Base-by-base conservation (phyloP, 768 basidiomycete genomes). In the Xerocomus potaroensis region DNA sequence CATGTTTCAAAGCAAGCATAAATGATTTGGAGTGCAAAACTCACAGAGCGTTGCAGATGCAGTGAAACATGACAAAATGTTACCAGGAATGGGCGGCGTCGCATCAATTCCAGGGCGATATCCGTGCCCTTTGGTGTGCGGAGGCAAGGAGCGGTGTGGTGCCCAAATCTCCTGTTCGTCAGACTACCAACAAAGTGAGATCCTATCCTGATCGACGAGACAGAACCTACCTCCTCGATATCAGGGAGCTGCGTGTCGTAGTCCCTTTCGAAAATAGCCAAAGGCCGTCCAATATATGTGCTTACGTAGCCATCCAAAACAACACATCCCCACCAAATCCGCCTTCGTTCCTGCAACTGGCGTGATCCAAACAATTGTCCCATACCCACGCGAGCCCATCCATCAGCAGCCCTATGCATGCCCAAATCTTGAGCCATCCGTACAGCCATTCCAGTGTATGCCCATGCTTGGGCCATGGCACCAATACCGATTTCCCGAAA, bases 391-490 rank as follows among this genome's bases (percentile, higher is more conserved):
- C 81, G 67, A 16, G 77, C 76, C 88, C 89, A 91, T 23, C 81
- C 80, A 59, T 91, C 88, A 24, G 90, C 85, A 53, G 75, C 77
- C 29, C 87, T 77, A 58, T 91, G 89, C 77, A 91, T 79, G 8
- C 89, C 89, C 45, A 91, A 64, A 64, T 91, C 89, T 66, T 90
- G 89, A 14, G 89, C 89, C 89, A 93, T 91, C n/a, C 91, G 77
- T 30, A 93, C 83, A 0, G 86, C 90, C 84, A 90, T 87, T 10
- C 91, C 90, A 16, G 83, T 77, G 59, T 85, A 90, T 9, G 82
- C 76, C 91, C 91, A 94, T 26, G 87, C 84, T 64, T 85, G 80
- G 8, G 85, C 84, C 90, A 92, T 94, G 15, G 87, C 81, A 36
- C 88, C 91, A 48, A 91, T 87, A 3, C 91, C 91, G 33, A 91